Evolutionary conservation across 805 yeast genomes (phyloP).

Genomic region (Candida broadrunensis): DNA sequence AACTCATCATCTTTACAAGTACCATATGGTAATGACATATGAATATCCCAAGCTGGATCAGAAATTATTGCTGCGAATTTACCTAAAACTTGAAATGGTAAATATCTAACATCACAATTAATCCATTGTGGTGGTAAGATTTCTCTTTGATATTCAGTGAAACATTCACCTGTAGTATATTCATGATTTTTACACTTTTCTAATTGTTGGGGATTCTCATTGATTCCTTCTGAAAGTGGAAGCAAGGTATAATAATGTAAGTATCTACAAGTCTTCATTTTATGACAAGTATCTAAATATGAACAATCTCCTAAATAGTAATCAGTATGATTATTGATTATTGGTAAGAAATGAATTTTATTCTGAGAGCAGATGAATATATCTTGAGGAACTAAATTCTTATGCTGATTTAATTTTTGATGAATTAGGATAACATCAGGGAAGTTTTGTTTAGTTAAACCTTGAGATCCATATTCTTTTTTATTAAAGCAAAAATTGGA

Average conservation of each 20-base stretch:
- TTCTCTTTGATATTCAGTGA: slow-evolving; percentile 30
- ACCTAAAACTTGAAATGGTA: slow-evolving; percentile 72
- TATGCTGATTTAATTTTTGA: slow-evolving; percentile 11
- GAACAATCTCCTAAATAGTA: slow-evolving; percentile 81
- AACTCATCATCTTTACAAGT: slow-evolving; percentile 77
- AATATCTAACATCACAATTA: slow-evolving; percentile 71
- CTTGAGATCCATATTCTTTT: slow-evolving; percentile 10
- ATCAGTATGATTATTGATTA: slow-evolving; percentile 57
- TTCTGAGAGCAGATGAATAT: slow-evolving; percentile 18
- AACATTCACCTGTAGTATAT: slow-evolving; percentile 49
- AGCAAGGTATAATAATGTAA: slow-evolving; percentile 65
- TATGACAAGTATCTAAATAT: slow-evolving; percentile 90
- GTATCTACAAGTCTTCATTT: slow-evolving; percentile 74
- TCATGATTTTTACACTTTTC: slow-evolving; percentile 22
- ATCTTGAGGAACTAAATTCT: slow-evolving; percentile 13
- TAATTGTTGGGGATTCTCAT: slow-evolving; percentile 1
- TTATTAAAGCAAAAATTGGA: slow-evolving; percentile 20
- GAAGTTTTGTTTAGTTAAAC: slow-evolving; percentile 4
- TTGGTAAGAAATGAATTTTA: slow-evolving; percentile 29
- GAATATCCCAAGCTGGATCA: slow-evolving; percentile 97
- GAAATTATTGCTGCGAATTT: slow-evolving; percentile 81
- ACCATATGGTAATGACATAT: slow-evolving; percentile 79
- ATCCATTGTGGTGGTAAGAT: slow-evolving; percentile 77
- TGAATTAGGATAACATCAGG: slow-evolving; percentile 7
- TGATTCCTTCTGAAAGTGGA: slow-evolving; percentile 24